Evolutionary conservation across 495 filamentous ascomycete genomes (phyloP).

Genomic region (Penicillium bialowiezense): DNA sequence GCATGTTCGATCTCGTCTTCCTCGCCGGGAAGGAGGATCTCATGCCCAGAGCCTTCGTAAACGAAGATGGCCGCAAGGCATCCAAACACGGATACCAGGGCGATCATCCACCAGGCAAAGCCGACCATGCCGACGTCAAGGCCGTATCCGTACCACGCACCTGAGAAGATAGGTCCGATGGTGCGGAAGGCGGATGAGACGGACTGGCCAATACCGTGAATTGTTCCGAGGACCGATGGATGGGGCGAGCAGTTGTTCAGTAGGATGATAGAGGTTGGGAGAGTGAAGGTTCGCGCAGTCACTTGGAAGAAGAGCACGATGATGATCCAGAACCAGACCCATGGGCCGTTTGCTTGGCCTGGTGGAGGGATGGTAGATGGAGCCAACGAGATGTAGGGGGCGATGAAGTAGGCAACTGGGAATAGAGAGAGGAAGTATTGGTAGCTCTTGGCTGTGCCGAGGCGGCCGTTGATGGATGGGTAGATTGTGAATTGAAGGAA

Average conservation of each 20-base stretch:
- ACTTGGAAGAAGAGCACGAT: constrained; percentile 70
- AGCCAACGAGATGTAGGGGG: constrained; percentile 70
- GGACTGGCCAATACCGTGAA: constrained; percentile 79
- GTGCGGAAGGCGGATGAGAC: constrained; percentile 69
- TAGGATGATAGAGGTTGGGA: constrained; percentile 73
- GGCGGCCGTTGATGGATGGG: constrained; percentile 59
- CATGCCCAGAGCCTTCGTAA: constrained; percentile 70
- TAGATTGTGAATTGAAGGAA: constrained; percentile 74
- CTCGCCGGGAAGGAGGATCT: constrained; percentile 66
- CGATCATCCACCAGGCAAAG: constrained; percentile 74
- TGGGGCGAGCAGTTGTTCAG: constrained; percentile 84
- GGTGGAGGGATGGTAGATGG: constrained; percentile 61
- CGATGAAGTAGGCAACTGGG: constrained; percentile 67
- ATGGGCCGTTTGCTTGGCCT: constrained; percentile 58
- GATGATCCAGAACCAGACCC: constrained; percentile 67
- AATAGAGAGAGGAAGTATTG: constrained; percentile 68
- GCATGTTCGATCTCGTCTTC: constrained; percentile 46
- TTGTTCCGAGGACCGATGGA: constrained; percentile 73
- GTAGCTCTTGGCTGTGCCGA: constrained; percentile 69
- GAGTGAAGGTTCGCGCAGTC: constrained; percentile 75
- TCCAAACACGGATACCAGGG: constrained; percentile 59
- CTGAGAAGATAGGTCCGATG: constrained; percentile 69
- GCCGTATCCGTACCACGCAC: constrained; percentile 68
- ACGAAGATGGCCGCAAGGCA: constrained; percentile 63
- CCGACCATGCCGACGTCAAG: constrained; percentile 69